phyloP scores from a whole-genome alignment of 805 yeast genomes.

The Starmerella gropengiesseri region DNA sequence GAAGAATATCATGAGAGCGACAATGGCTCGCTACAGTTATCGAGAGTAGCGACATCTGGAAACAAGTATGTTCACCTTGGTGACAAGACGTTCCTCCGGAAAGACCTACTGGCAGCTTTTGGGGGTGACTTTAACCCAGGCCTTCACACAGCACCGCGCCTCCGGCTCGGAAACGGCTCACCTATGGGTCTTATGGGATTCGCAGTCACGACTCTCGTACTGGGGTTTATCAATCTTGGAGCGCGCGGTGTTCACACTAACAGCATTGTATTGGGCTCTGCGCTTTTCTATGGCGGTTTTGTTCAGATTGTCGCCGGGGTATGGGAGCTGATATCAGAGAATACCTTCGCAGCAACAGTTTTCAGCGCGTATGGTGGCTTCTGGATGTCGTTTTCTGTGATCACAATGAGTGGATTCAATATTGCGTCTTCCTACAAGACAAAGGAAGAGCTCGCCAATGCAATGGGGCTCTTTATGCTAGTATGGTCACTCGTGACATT shows the following conservation, averaged over 20 bases:
- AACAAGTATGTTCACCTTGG: constrained; percentile 30
- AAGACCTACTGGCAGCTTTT: constrained; percentile 48
- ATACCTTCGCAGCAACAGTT: constrained; percentile 52
- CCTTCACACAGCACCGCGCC: constrained; percentile 33
- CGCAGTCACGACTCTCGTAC: constrained; percentile 51
- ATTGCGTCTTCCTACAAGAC: constrained; percentile 35
- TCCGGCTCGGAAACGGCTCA: constrained; percentile 51
- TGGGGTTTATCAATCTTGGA: constrained; percentile 43
- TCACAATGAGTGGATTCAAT: constrained; percentile 42
- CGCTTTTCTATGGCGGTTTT: constrained; percentile 53
- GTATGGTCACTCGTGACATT: constrained; percentile 59
- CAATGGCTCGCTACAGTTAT: too few relatives aligned
- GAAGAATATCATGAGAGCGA: too few relatives aligned
- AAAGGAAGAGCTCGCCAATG: constrained; percentile 31
- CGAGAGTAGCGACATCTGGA: constrained; percentile 18
- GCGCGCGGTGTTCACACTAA: constrained; percentile 48
- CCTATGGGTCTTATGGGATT: constrained; percentile 53
- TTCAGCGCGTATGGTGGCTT: constrained; percentile 43
- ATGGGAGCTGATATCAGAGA: constrained; percentile 56
- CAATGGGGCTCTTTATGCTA: constrained; percentile 49
- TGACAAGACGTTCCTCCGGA: constrained; percentile 36
- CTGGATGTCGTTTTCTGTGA: constrained; percentile 56
- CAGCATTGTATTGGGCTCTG: constrained; percentile 47
- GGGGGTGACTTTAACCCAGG: constrained; percentile 46
- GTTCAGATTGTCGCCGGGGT: constrained; percentile 53